Evolutionary conservation across 345 rosid species (phyloP).

Genomic region (Xanthoceras sorbifolium): DNA sequence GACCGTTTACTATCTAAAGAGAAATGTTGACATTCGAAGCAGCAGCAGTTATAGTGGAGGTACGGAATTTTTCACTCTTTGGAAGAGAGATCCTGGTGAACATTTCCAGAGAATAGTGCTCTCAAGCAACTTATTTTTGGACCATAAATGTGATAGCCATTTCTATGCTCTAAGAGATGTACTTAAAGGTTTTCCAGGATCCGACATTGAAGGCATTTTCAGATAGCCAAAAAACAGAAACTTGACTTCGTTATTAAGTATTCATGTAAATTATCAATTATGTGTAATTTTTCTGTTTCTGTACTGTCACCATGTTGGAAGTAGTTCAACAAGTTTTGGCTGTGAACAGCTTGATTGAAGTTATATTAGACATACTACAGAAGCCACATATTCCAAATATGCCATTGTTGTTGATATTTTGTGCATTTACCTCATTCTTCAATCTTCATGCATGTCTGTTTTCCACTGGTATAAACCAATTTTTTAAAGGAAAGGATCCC

Average conservation of each 20-base stretch:
- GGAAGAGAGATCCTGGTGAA: conserved; percentile 80
- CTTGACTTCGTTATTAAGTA: background rate
- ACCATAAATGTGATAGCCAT: conserved; percentile 92
- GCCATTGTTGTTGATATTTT: no score
- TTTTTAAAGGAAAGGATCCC: no score
- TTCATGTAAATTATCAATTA: conserved; percentile 2
- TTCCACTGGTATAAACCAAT: no score
- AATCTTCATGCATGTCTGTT: no score
- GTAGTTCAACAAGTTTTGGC: background rate
- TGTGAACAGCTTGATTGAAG: background rate
- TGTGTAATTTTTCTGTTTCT: background rate
- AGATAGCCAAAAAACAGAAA: conserved; percentile 2
- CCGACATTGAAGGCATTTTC: conserved; percentile 50
- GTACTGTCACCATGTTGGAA: background rate
- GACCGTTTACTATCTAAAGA: conserved; percentile 69
- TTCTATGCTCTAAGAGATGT: conserved; percentile 83
- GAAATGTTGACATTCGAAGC: conserved; percentile 39
- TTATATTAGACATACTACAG: no score
- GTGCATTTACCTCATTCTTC: no score
- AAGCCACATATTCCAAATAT: no score
- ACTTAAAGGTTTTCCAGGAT: conserved; percentile 68
- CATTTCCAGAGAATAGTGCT: conserved; percentile 89
- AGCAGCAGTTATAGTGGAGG: conserved; percentile 24
- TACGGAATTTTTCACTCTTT: conserved; percentile 65
- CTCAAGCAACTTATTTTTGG: conserved; percentile 75